Base-by-base conservation (phyloP, 345 rosid species). In the Acer campestre region DNA sequence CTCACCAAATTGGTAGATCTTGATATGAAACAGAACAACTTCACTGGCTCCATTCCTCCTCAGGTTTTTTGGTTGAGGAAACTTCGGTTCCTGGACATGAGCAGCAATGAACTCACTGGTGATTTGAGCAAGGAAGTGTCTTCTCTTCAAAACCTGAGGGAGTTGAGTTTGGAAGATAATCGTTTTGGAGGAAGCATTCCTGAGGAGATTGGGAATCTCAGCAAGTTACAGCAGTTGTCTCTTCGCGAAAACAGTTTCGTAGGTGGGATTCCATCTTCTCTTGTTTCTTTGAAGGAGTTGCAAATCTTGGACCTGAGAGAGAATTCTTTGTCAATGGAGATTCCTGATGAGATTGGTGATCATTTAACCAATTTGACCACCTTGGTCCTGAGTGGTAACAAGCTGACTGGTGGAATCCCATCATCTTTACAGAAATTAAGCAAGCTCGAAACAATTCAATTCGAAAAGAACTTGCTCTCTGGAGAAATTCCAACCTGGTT, bases 401-500 rank as follows among this genome's bases (percentile, higher is more conserved):
- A 23, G 22, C 63, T 88, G 17, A 83, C 73, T 0, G 86, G 89
- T 35, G 82, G 80, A 35, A 83, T 88, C 29, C 80, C 88, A 22
- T 40, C 80, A 7, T 83, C 86, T 2, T 35, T 83, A 14, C 79
- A 61, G 71, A 86, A 82, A 10, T 67, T 85, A 31, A 27, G 11
- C 69, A 85, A 83, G 64, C 72, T 86, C 68, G 20, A 83, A 67
- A 49, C 75, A 3, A 82, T 85, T 68, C n/a, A 71, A 5, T 29
- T 85, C 23, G 77, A 85, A 62, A 74, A 81, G 59, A 84, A 84
- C 67, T 70, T 76, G 14, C 79, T 81, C 13, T n/a, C 56, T 7
- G 85, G 88, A 70, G 74, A 63, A 68, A 82, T 88, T 40, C 91
- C 87, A 17, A 11, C 79, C 18, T 83, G 85, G 89, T 71, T 88